Percentiles rank a stretch among this genome's conserved stretches.
These are phyloP conservation scores for Thelonectria blattea DNA, from an alignment of 2,329 filamentous ascomycete genomes.

Conservation along the genomic window DNA sequence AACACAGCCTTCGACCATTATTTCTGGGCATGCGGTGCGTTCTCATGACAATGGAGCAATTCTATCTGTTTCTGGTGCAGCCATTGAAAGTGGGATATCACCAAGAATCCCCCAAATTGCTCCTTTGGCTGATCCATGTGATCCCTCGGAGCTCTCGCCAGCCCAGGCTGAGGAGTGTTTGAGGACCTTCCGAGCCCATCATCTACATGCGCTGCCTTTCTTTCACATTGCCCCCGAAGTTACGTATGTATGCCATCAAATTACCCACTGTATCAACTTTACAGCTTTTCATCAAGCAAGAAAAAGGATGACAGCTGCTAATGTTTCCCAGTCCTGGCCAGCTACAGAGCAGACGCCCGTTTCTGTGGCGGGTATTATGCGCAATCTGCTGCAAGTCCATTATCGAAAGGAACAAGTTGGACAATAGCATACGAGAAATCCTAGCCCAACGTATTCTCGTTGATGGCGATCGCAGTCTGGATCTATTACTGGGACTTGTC, in stretches of 20 bases:
- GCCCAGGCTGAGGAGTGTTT: constrained; percentile 19
- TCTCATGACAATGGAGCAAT: not conserved
- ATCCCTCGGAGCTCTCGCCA: not conserved
- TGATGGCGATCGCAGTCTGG: constrained; percentile 32
- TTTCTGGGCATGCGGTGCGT: not conserved
- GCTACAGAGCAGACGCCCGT: constrained; percentile 41
- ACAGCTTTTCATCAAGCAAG: too few relatives aligned
- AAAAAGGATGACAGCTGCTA: not conserved
- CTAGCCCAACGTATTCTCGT: constrained; percentile 34
- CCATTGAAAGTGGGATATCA: too few relatives aligned
- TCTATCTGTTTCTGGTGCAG: not conserved
- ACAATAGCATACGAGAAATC: constrained; percentile 26
- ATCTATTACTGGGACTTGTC: constrained; percentile 36
- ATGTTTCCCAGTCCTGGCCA: constrained; percentile 21
- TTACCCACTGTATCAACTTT: not conserved
- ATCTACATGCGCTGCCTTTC: constrained; percentile 40
- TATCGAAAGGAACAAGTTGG: constrained; percentile 30
- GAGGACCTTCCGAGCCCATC: constrained; percentile 31
- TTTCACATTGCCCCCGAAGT: constrained; percentile 27
- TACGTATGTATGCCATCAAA: constrained; percentile 12
- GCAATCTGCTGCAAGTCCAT: constrained; percentile 33
- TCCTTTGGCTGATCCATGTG: not conserved
- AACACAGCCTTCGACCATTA: not conserved
- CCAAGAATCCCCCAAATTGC: too few relatives aligned
- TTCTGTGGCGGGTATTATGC: constrained; percentile 46